Conservation (phyloP, 331 rosid genomes). For the Acacia concinna region DNA sequence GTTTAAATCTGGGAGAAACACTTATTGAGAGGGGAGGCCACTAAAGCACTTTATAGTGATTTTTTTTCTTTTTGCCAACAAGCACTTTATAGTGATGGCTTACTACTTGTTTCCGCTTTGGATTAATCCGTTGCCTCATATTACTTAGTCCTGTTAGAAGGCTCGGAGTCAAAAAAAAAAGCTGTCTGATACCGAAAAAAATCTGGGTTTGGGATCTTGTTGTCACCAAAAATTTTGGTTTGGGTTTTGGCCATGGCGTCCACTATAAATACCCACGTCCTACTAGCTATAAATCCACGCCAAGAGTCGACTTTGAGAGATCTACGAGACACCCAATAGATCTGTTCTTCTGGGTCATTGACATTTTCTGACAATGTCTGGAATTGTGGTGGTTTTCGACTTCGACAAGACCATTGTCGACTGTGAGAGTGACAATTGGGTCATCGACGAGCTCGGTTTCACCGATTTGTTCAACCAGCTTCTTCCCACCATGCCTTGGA, state of each 20-base stretch:
- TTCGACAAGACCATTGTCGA: conserved; percentile 78
- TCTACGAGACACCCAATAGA: not conserved
- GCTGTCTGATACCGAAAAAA: too few species aligned
- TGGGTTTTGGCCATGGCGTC: not conserved
- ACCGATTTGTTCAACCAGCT: conserved; percentile 61
- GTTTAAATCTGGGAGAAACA: too few species aligned
- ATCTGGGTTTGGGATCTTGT: too few species aligned
- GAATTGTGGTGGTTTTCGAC: conserved; percentile 55
- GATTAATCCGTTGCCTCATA: too few species aligned
- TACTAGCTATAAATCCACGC: not conserved
- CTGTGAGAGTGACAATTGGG: conserved; percentile 72
- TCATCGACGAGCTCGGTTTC: conserved; percentile 62
- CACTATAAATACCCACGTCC: conserved; percentile 26
- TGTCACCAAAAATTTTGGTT: too few species aligned
- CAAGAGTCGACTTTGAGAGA: conserved; percentile 24
- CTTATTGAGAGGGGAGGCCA: too few species aligned
- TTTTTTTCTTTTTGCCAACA: too few species aligned
- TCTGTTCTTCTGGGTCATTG: not conserved
- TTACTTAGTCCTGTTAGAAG: too few species aligned
- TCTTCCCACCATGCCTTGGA: conserved; percentile 69
- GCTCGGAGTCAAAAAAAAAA: too few species aligned
- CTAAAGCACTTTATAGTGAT: too few species aligned
- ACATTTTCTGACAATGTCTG: conserved; percentile 41
- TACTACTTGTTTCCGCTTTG: too few species aligned
- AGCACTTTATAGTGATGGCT: too few species aligned